Base-by-base conservation (phyloP, 208 protist species). In the Trypanosoma brucei region DNA sequence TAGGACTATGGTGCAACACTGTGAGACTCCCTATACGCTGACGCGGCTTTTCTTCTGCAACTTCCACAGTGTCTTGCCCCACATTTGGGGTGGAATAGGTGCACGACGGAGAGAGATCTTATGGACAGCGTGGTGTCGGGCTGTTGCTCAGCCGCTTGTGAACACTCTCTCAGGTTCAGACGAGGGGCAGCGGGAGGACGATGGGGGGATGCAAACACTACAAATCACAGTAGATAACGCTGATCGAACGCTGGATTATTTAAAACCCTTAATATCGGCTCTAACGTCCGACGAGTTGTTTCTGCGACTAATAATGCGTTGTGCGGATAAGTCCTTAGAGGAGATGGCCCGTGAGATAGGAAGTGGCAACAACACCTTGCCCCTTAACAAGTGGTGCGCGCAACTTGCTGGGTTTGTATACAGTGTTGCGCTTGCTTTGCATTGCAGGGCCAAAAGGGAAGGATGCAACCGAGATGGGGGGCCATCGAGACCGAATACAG, bases 51-150 rank as follows among this genome's bases (percentile, higher is more conserved):
- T 75, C 11, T 70, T 83, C 50, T 40, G 36, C 7, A 62, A 67
- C 0, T 65, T 55, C 40, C 54, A 61, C 22, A 11, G 22, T 46
- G 59, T 65, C 22, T 45, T 79, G 11, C 56, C 59, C 52, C 52
- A 61, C 11, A 62, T 75, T 48, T 83, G 76, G 76, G 2, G 54
- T 14, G 22, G 36, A 3, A 62, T 76, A 54, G 33, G 54, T 51
- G 31, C 55, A 0, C 61, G 55, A 40, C 58, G 76, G 40, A 42
- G 52, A 9, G 55, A 49, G 3, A 55, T 78, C 39, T 5, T 83
- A 57, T 83, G 71, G 70, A 55, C 52, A 54, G 68, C 76, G 37
- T 72, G 68, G 59, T 11, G 66, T 1, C 55, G 76, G 38, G 65
- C 64, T 35, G 65, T 83, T 35, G 67, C 61, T 3, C 37, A 37